A percentile compares a stretch with the other conserved stretches of the same genome.
phyloP scores from a whole-genome alignment of 2,329 filamentous ascomycete genomes.

The Colletotrichum shisoi region DNA sequence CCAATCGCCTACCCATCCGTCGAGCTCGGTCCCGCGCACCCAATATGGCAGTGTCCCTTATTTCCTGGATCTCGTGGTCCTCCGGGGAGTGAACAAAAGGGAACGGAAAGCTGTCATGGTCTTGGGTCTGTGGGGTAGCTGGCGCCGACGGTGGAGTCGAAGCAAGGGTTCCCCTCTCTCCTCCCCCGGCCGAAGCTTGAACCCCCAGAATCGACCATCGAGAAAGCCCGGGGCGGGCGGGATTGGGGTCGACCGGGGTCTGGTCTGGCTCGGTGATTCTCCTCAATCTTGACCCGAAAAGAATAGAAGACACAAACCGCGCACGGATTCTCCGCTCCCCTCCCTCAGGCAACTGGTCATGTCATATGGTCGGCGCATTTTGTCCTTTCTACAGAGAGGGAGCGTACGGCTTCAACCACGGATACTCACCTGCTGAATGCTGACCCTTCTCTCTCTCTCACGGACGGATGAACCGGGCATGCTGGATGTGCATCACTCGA shows the following conservation, averaged over 20 bases:
- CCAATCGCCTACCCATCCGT: not conserved
- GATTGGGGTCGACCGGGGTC: not conserved
- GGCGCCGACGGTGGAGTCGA: conserved; percentile 2
- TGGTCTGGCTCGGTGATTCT: conserved; percentile 28
- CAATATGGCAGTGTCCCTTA: not conserved
- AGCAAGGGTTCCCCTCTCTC: conserved; percentile 8
- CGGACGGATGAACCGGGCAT: not conserved
- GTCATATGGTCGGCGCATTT: conserved; percentile 1
- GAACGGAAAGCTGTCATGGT: not conserved
- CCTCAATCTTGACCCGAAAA: conserved; percentile 31
- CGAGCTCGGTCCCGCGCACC: not conserved
- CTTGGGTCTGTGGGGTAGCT: conserved; percentile 18
- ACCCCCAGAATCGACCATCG: conserved; percentile 20
- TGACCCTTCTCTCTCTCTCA: not conserved
- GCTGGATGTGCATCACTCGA: not conserved
- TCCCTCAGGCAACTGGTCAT: not conserved
- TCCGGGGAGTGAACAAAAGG: not conserved
- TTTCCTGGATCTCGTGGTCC: not conserved
- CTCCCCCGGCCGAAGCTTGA: conserved; percentile 11
- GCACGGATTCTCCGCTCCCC: conserved; percentile 26
- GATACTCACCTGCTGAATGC: not conserved
- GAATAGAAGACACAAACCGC: not conserved
- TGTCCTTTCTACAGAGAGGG: not conserved
- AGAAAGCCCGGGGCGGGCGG: conserved; percentile 5
- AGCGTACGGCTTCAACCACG: not conserved